Percentiles rank a stretch among this genome's conserved stretches.
These are phyloP conservation scores for Mycena amicta DNA, from an alignment of 768 basidiomycete genomes.

Conservation along the genomic window DNA sequence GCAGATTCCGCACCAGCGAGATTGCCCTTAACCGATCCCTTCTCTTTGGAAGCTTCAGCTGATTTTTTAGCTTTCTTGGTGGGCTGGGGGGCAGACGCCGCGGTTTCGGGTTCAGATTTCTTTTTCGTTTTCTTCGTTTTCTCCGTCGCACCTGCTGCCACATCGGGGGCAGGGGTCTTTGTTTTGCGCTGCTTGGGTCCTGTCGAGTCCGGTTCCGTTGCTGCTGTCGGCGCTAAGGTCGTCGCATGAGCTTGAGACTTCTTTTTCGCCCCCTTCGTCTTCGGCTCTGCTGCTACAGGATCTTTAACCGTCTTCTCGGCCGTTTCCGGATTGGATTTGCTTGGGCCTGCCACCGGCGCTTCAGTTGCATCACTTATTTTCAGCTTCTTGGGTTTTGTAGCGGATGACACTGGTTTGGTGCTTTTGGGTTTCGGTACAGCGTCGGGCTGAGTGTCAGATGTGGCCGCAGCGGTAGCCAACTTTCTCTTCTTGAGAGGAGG, in stretches of 20 bases:
- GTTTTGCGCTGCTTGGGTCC: neutral
- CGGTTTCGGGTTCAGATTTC: neutral
- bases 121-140: constrained; percentile 21
- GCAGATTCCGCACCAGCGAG: neutral
- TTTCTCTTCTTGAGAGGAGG: neutral
- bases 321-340: neutral
- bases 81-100: neutral
- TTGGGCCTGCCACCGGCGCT: too few species aligned
- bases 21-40: constrained; percentile 5
- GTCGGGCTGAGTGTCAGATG: neutral
- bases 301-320: constrained; percentile 25
- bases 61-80: constrained; percentile 20
- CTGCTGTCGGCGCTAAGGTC: neutral
- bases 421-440: neutral
- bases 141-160: constrained; percentile 1
- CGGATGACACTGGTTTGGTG: neutral
- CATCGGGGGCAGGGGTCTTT: neutral
- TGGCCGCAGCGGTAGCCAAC: neutral
- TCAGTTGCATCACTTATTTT: neutral
- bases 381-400: neutral
- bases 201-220: too few species aligned
- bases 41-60: constrained; percentile 1
- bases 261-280: neutral
- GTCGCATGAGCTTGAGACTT: constrained; percentile 11
- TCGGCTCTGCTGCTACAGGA: neutral